phyloP scores from a whole-genome alignment of 2,329 filamentous ascomycete species.

The Colletotrichum truncatum region DNA sequence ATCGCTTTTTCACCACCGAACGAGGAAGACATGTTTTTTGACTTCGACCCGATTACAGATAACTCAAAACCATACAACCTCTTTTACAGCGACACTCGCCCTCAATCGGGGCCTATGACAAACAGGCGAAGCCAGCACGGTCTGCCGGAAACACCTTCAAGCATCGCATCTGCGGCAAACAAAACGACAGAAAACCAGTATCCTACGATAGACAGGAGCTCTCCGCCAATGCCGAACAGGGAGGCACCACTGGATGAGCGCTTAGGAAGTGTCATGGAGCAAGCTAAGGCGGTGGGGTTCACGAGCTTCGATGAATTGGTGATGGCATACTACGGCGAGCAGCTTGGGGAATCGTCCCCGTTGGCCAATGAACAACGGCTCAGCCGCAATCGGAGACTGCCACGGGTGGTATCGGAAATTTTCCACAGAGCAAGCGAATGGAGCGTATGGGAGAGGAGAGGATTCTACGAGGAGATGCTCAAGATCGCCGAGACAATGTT shows the following conservation, averaged over 20 bases:
- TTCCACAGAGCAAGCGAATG: constrained; percentile 28
- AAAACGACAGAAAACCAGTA: not conserved
- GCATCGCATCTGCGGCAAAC: not conserved
- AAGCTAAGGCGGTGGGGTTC: constrained; percentile 35
- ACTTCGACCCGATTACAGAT: constrained; percentile 30
- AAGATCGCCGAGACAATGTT: constrained; percentile 35
- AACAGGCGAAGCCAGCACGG: constrained; percentile 17
- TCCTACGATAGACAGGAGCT: not conserved
- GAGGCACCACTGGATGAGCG: constrained; percentile 31
- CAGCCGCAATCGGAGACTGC: constrained; percentile 37
- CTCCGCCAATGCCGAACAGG: not conserved
- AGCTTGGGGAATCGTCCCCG: constrained; percentile 31
- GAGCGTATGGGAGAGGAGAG: constrained; percentile 33
- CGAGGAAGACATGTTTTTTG: constrained; percentile 33
- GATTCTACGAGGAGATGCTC: constrained; percentile 39
- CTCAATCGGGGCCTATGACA: not conserved
- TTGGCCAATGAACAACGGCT: constrained; percentile 37
- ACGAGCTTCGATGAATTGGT: constrained; percentile 37
- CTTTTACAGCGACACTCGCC: not conserved
- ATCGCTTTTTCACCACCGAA: too few relatives aligned
- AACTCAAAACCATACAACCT: constrained; percentile 33
- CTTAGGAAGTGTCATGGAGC: constrained; percentile 34
- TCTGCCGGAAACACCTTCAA: constrained; percentile 10
- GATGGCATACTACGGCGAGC: constrained; percentile 37
- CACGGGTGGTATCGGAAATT: constrained; percentile 34